These are phyloP conservation scores for Antrodiella citrinella DNA, from an alignment of 768 basidiomycete genomes.

Conservation along the genomic window DNA sequence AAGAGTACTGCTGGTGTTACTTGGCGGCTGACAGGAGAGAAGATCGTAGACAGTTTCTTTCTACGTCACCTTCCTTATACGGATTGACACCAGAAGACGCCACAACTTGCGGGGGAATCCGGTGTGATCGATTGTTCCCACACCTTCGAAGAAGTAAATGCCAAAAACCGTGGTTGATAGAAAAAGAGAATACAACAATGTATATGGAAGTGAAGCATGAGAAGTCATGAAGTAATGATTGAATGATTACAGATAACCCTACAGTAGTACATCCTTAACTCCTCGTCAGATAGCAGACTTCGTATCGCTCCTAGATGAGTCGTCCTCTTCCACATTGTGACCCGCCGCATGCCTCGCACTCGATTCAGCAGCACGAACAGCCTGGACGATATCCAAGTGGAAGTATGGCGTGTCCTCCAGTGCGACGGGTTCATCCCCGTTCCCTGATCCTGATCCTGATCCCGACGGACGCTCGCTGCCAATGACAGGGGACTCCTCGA, in stretches of 20 bases:
- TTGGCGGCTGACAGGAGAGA: no score
- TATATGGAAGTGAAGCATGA: no score
- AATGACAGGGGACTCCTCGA: constrained; percentile 10
- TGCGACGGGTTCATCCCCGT: constrained; percentile 27
- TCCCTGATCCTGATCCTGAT: constrained; percentile 8
- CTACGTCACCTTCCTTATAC: background rate
- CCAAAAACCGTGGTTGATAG: no score
- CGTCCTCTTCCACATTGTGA: background rate
- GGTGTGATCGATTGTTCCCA: no score
- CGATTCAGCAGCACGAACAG: constrained; percentile 60
- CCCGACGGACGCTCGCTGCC: constrained; percentile 7
- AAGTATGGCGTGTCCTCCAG: constrained; percentile 70
- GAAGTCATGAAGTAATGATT: no score
- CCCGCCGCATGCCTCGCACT: constrained; percentile 17
- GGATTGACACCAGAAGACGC: background rate
- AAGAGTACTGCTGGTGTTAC: no score
- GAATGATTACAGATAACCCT: no score
- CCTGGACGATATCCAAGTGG: constrained; percentile 78
- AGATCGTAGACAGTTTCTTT: background rate
- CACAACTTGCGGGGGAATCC: no score
- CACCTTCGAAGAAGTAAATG: no score
- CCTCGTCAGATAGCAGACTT: background rate
- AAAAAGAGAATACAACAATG: no score
- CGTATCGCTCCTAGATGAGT: background rate
- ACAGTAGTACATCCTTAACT: no score